Conservation (phyloP, 2,329 filamentous ascomycete species). For the Rosellinia necatrix region DNA sequence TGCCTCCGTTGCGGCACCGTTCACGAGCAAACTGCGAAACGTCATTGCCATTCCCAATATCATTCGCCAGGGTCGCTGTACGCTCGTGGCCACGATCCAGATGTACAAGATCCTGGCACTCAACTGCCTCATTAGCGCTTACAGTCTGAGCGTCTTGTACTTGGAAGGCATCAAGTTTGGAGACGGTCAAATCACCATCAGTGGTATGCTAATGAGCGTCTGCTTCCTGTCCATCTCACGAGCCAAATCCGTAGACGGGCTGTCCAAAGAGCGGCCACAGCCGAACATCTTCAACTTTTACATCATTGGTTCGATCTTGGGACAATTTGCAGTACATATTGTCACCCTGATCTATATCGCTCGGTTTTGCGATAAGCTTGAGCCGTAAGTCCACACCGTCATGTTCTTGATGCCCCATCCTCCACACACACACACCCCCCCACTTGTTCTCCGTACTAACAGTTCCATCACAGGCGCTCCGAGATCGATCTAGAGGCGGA, state of each 20-base stretch:
- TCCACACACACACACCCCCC: too few relatives aligned
- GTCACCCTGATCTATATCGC: slow-evolving; percentile 93
- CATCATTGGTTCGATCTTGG: slow-evolving; percentile 96
- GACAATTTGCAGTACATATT: slow-evolving; percentile 96
- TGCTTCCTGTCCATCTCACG: slow-evolving; percentile 99
- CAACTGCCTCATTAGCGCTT: slow-evolving; percentile 97
- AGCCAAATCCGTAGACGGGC: slow-evolving; percentile 89
- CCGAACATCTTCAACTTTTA: slow-evolving; percentile 99
- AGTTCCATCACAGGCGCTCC: slow-evolving; percentile 47
- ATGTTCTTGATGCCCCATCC: too few relatives aligned
- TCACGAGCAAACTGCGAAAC: slow-evolving; percentile 96
- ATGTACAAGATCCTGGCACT: slow-evolving; percentile 99
- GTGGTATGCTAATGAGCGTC: slow-evolving; percentile 99
- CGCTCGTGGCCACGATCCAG: slow-evolving; percentile 96
- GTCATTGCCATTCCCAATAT: slow-evolving; percentile 98
- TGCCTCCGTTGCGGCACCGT: slow-evolving; percentile 94
- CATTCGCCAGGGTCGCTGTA: slow-evolving; percentile 95
- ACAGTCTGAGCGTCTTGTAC: slow-evolving; percentile 94
- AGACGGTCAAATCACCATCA: slow-evolving; percentile 97
- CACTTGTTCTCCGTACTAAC: too few relatives aligned
- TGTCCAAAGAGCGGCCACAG: slow-evolving; percentile 96
- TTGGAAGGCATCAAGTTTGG: slow-evolving; percentile 99
- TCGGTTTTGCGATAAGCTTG: slow-evolving; percentile 81
- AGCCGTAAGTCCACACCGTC: slow-evolving; percentile 68
- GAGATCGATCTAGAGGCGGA: slow-evolving; percentile 89